phyloP scores from a whole-genome alignment of 1,139 yeast genomes.

The Arxiozyma slooffiae region DNA sequence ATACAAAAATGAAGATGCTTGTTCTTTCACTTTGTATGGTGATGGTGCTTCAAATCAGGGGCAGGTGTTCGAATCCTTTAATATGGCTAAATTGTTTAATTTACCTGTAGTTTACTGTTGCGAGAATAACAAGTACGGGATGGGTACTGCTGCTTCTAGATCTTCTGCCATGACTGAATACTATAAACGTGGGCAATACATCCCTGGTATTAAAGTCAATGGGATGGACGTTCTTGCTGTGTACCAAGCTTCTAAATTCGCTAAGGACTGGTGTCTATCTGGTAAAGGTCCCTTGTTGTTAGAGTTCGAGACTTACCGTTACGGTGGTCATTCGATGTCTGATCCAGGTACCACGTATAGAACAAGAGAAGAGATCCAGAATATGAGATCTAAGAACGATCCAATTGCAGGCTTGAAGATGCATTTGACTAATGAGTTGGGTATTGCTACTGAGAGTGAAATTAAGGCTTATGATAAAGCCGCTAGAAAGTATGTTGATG shows the following conservation, averaged over 20 bases:
- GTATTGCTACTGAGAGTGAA: slow-evolving; percentile 87
- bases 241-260: slow-evolving; percentile 92
- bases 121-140: slow-evolving; percentile 98
- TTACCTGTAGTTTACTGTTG: slow-evolving; percentile 90
- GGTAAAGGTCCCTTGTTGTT: slow-evolving; percentile 95
- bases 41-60: slow-evolving; percentile 99
- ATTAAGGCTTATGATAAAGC: slow-evolving; percentile 89
- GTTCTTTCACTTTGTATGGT: slow-evolving; percentile 86
- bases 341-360: slow-evolving; percentile 99
- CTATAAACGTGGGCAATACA: slow-evolving; percentile 98
- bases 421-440: slow-evolving; percentile 68
- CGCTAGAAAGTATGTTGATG: slow-evolving; percentile 90
- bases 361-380: slow-evolving; percentile 98
- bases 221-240: slow-evolving; percentile 97
- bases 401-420: slow-evolving; percentile 95
- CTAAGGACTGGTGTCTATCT: slow-evolving; percentile 87
- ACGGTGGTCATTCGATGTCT: slow-evolving; percentile 99
- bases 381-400: slow-evolving; percentile 97
- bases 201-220: slow-evolving; percentile 95
- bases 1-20: slow-evolving; percentile 72
- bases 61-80: slow-evolving; percentile 92
- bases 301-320: slow-evolving; percentile 97
- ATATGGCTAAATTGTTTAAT: slow-evolving; percentile 99
- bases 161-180: slow-evolving; percentile 94
- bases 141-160: slow-evolving; percentile 97